Conservation (phyloP, 2,329 filamentous ascomycete species). For the Fusarium cyanostomum region DNA sequence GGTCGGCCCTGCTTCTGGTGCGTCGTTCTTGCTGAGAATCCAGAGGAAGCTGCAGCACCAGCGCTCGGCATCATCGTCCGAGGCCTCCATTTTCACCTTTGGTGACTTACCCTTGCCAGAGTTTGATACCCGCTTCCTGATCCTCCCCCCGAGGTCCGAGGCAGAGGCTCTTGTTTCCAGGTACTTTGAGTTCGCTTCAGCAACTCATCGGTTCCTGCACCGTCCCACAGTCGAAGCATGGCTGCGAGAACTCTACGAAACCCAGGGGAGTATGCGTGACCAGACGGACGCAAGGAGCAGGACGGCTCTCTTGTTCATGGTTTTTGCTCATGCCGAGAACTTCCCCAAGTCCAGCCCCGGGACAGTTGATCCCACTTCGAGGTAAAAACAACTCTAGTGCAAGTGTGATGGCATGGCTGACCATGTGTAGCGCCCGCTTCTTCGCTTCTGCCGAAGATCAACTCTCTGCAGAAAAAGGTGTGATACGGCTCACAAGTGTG, state of each 20-base stretch:
- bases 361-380: slow-evolving; percentile 16
- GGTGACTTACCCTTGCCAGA: slow-evolving; percentile 58
- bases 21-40: slow-evolving; percentile 30
- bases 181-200: slow-evolving; percentile 65
- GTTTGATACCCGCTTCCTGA: slow-evolving; percentile 46
- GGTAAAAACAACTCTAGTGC: not conserved
- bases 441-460: slow-evolving; percentile 50
- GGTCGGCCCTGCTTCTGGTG: slow-evolving; percentile 34
- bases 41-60: slow-evolving; percentile 47
- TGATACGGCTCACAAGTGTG: slow-evolving; percentile 49
- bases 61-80: slow-evolving; percentile 50
- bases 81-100: slow-evolving; percentile 58
- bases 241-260: slow-evolving; percentile 53
- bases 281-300: slow-evolving; percentile 32
- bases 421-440: slow-evolving; percentile 38
- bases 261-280: slow-evolving; percentile 36
- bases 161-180: slow-evolving; percentile 51
- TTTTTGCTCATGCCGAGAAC: slow-evolving; percentile 59
- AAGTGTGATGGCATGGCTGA: not conserved
- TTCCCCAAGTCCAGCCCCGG: slow-evolving; percentile 46
- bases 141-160: slow-evolving; percentile 50
- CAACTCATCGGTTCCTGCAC: slow-evolving; percentile 64
- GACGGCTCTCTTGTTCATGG: slow-evolving; percentile 58
- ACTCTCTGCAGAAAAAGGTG: slow-evolving; percentile 49
- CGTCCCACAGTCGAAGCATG: slow-evolving; percentile 58